These are phyloP conservation scores for Panaeolus papilionaceus DNA, from an alignment of 768 basidiomycete species.

Conservation along the genomic window DNA sequence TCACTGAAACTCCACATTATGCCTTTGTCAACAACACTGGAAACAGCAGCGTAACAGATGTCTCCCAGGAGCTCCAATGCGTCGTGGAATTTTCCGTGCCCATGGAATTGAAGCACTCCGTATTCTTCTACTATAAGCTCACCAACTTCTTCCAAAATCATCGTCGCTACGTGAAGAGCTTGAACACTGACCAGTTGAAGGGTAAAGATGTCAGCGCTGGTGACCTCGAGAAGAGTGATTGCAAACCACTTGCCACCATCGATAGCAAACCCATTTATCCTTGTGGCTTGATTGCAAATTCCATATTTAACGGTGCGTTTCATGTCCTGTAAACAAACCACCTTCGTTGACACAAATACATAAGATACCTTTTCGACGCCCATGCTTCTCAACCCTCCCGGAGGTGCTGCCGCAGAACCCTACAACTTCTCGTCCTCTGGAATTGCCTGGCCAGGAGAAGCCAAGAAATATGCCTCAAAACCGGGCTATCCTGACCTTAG, in stretches of 20 bases:
- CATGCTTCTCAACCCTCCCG: constrained; percentile 57
- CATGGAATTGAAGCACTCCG: constrained; percentile 70
- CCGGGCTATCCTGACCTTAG: constrained; percentile 67
- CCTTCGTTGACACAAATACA: constrained; percentile 16
- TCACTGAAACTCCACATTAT: constrained; percentile 68
- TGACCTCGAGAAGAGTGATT: constrained; percentile 73
- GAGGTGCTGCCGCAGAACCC: constrained; percentile 45
- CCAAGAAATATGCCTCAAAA: constrained; percentile 81
- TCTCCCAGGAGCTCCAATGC: constrained; percentile 63
- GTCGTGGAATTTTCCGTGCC: constrained; percentile 85
- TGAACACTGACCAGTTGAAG: constrained; percentile 83
- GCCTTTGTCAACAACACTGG: constrained; percentile 71
- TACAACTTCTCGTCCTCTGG: constrained; percentile 80
- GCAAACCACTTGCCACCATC: constrained; percentile 81
- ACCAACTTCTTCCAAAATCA: constrained; percentile 99
- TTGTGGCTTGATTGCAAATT: constrained; percentile 97
- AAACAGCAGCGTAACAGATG: constrained; percentile 48
- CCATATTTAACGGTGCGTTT: constrained; percentile 86
- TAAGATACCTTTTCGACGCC: constrained; percentile 83
- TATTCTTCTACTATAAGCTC: constrained; percentile 96
- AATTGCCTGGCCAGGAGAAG: constrained; percentile 97
- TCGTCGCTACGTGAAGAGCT: constrained; percentile 93
- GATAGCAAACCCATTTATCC: constrained; percentile 79
- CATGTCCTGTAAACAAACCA: background rate
- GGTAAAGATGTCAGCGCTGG: constrained; percentile 62